Percentiles rank a stretch among this genome's conserved stretches.
Conservation (phyloP, 2,329 filamentous ascomycete species). For the Ascosphaera apis region DNA sequence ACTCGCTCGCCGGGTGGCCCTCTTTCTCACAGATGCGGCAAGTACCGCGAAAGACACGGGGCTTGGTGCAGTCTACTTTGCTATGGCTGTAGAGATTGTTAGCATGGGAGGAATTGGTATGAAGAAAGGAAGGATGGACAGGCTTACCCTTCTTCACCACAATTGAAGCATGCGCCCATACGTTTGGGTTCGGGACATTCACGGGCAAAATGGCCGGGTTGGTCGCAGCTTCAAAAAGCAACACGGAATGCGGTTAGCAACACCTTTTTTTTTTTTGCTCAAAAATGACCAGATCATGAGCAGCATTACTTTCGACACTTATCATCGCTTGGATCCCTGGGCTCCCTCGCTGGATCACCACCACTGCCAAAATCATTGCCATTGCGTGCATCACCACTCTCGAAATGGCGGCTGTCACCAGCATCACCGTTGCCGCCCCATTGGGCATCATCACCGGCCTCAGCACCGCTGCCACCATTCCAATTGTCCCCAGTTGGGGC, state of each 20-base stretch:
- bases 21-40: conserved; percentile 24
- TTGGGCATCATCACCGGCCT: neutral
- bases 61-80: conserved; percentile 23
- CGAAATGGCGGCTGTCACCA: conserved; percentile 6
- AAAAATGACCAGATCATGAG: neutral
- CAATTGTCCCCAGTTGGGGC: conserved; percentile 1
- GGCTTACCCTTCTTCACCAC: conserved; percentile 19
- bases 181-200: conserved; percentile 21
- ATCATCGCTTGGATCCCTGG: conserved; percentile 7
- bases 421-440: conserved; percentile 2
- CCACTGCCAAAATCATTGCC: conserved; percentile 1
- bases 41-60: conserved; percentile 23
- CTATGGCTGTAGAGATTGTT: conserved; percentile 12
- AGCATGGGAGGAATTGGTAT: neutral
- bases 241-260: neutral
- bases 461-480: conserved; percentile 3
- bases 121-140: neutral
- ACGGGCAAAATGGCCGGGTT: conserved; percentile 16
- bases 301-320: conserved; percentile 15
- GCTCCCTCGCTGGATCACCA: conserved; percentile 2
- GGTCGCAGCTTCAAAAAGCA: conserved; percentile 11
- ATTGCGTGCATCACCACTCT: conserved; percentile 1
- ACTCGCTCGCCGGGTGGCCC: conserved; percentile 22
- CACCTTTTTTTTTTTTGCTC: neutral
- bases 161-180: conserved; percentile 23